These are phyloP conservation scores for Lithohypha guttulata DNA, from an alignment of 2,329 filamentous ascomycete genomes.

Conservation along the genomic window DNA sequence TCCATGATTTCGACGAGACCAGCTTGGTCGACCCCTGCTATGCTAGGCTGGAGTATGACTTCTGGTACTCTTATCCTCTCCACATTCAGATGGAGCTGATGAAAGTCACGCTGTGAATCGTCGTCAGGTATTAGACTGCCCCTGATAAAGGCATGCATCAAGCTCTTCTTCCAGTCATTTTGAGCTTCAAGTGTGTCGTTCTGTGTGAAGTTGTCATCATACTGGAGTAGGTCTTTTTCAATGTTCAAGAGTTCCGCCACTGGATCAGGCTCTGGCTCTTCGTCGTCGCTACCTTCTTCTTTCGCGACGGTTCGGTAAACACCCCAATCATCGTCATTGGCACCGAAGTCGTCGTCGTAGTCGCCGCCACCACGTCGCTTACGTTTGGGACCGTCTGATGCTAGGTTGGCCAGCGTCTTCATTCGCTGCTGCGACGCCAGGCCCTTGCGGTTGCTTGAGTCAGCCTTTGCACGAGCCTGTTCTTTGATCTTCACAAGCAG, in stretches of 20 bases:
- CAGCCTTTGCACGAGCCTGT: conserved; percentile 81
- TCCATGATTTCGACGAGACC: conserved; percentile 86
- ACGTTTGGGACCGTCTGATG: conserved; percentile 73
- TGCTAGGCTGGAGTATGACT: conserved; percentile 82
- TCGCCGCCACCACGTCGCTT: conserved; percentile 71
- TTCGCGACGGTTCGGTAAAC: conserved; percentile 89
- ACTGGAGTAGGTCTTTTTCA: conserved; percentile 73
- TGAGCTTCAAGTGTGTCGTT: conserved; percentile 86
- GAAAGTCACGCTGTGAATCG: conserved; percentile 65
- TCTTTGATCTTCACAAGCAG: conserved; percentile 82
- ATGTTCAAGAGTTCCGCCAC: conserved; percentile 60
- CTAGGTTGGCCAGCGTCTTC: conserved; percentile 94
- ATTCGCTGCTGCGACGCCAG: conserved; percentile 93
- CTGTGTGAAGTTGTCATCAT: conserved; percentile 83
- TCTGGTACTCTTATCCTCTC: conserved; percentile 91
- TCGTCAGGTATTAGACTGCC: conserved; percentile 79
- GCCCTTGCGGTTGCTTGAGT: conserved; percentile 92
- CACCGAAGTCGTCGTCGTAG: conserved; percentile 93
- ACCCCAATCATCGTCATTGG: conserved; percentile 95
- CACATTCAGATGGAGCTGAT: conserved; percentile 91
- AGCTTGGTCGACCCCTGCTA: conserved; percentile 86
- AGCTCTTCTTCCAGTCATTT: conserved; percentile 85
- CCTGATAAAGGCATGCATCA: conserved; percentile 80
- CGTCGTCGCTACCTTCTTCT: conserved; percentile 65
- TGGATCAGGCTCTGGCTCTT: conserved; percentile 87